These are phyloP conservation scores for Zoysia pacifica DNA, from an alignment of 176 grass and related monocot species.

Conservation along the genomic window DNA sequence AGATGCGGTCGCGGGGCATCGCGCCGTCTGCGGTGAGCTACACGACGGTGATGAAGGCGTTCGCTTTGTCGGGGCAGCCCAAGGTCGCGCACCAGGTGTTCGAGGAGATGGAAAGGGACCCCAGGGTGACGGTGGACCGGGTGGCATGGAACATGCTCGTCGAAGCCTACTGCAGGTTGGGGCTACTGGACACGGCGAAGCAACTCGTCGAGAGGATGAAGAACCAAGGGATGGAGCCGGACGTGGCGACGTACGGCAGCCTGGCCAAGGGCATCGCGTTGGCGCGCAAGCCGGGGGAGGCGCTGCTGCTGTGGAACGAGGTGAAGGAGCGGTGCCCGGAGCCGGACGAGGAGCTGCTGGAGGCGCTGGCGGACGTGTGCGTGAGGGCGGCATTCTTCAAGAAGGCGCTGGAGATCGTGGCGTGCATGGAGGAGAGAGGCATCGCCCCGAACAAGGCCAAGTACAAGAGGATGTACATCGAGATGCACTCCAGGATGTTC, in stretches of 20 bases:
- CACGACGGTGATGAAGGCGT: constrained; percentile 91
- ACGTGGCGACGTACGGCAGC: constrained; percentile 77
- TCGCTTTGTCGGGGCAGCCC: constrained; percentile 73
- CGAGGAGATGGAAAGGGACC: constrained; percentile 80
- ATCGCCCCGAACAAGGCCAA: constrained; percentile 85
- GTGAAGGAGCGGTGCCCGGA: constrained; percentile 64
- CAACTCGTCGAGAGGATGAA: constrained; percentile 71
- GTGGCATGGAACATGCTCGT: constrained; percentile 93
- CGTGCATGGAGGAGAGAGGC: constrained; percentile 92
- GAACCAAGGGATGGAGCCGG: constrained; percentile 51
- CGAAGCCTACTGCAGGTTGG: constrained; percentile 67
- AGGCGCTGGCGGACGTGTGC: constrained; percentile 80
- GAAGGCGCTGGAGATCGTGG: constrained; percentile 96
- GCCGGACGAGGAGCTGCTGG: constrained; percentile 73
- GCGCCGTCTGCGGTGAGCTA: constrained; percentile 83
- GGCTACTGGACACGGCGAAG: constrained; percentile 64
- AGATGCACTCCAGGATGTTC: constrained; percentile 94
- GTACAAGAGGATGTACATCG: constrained; percentile 91
- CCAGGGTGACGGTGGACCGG: constrained; percentile 64
- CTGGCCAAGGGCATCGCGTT: constrained; percentile 67
- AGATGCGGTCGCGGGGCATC: constrained; percentile 76
- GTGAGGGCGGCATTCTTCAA: constrained; percentile 81
- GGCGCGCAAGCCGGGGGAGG: constrained; percentile 78
- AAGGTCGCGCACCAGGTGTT: constrained; percentile 83
- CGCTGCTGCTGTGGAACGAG: constrained; percentile 86